These are phyloP conservation scores for Trichoderma sp. DNA, from an alignment of 2,329 filamentous ascomycete genomes.

Conservation along the genomic window DNA sequence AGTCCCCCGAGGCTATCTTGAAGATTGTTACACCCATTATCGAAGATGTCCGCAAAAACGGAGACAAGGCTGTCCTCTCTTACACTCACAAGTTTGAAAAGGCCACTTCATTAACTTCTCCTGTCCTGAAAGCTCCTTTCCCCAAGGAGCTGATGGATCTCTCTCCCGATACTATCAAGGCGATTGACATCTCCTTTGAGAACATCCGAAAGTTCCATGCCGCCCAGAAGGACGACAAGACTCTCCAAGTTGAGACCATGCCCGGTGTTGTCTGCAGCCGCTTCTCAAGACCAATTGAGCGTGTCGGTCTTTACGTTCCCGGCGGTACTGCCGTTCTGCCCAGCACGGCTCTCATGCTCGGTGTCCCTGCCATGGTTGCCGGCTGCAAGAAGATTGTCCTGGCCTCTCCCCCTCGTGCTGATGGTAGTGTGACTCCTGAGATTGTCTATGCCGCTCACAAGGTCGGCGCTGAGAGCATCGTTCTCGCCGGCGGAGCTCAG, in stretches of 20 bases:
- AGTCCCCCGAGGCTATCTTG: constrained; percentile 90
- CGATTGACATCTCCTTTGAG: constrained; percentile 91
- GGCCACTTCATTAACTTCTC: constrained; percentile 83
- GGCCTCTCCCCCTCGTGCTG: constrained; percentile 82
- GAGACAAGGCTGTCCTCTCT: constrained; percentile 82
- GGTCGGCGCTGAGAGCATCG: constrained; percentile 91
- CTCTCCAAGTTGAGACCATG: constrained; percentile 92
- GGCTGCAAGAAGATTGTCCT: constrained; percentile 94
- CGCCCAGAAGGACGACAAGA: constrained; percentile 80
- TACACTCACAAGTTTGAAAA: constrained; percentile 99
- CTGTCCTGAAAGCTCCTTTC: constrained; percentile 88
- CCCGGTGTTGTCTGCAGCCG: constrained; percentile 92
- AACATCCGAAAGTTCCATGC: constrained; percentile 95
- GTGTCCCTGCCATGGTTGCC: constrained; percentile 95
- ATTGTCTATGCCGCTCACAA: constrained; percentile 98
- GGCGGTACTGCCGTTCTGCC: constrained; percentile 96
- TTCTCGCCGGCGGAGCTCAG: constrained; percentile 91
- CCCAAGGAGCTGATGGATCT: constrained; percentile 81
- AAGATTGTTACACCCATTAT: constrained; percentile 90
- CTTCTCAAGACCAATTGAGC: constrained; percentile 87
- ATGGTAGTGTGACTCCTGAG: constrained; percentile 90
- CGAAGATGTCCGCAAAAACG: constrained; percentile 75
- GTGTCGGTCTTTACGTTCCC: constrained; percentile 94
- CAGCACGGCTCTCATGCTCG: constrained; percentile 95
- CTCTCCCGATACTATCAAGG: constrained; percentile 75